Base-by-base conservation (phyloP, 192 early-diverging fungal genomes). In the Coemansia sp. region DNA sequence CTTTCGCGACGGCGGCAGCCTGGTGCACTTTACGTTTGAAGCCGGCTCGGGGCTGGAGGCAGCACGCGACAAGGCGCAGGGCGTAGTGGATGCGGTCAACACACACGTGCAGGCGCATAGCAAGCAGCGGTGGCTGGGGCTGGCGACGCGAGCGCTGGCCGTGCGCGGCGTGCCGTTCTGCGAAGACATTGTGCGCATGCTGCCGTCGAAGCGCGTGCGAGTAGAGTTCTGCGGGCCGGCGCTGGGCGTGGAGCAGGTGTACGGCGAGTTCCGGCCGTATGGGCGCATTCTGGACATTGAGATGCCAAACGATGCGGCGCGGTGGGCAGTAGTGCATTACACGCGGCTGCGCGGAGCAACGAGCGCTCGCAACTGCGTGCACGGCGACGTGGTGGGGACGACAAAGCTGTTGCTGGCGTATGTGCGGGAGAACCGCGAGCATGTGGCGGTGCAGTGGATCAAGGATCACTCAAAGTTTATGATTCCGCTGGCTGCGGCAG, bases 351-450 rank as follows among this genome's bases (percentile, higher is more conserved):
- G 93, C 7, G 79, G 88, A 0, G 94, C 97, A n/a, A 92, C 95
- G 1, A 90, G 90, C 57, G 97, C 97, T 5, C 85, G 90, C 32
- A 94, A 93, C 64, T 98, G 97, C 76, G 75, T 95, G 37, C 91
- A 98, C 63, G 93, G 93, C n/a, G 65, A 88, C 54, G 66, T 82
- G 3, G 72, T 97, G 48, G 84, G 87, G 20, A 83, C 75, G 3
- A 93, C 95, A 0, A 68, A 79, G 29, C 60, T 92, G 26, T 69
- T 68, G 29, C 78, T 90, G 24, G 70, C 81, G 12, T 93, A 88
- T 68, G 88, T 90, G 39, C 70, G 71, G 13, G 66, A 75, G 63
- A 54, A 77, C 66, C 82, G 73, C 61, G 81, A 83, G 24, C 89
- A 89, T 59, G 72, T 81, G 1, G 62, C 88, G 19, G 82, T 85